These are phyloP conservation scores for Melaleuca quinquenervia DNA, from an alignment of 345 rosid genomes.

Conservation along the genomic window DNA sequence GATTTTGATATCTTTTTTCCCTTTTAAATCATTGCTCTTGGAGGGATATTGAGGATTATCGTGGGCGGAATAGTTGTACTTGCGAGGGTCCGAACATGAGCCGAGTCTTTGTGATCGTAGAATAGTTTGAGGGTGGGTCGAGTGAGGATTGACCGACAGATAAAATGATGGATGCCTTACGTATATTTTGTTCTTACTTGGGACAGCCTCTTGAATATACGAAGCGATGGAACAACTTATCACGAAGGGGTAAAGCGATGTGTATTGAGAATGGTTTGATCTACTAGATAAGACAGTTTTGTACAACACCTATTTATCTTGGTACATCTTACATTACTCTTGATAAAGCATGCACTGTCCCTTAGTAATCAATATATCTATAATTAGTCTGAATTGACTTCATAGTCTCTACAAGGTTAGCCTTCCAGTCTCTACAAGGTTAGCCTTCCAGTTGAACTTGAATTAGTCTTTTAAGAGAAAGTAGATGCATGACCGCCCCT, in stretches of 20 bases:
- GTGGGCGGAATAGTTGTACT: background rate
- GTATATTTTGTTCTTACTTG: background rate
- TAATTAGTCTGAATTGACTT: background rate
- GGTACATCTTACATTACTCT: background rate
- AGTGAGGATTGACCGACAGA: too few species aligned
- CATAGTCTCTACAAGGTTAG: background rate
- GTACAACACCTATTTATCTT: background rate
- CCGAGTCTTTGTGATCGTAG: background rate
- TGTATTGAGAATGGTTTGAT: background rate
- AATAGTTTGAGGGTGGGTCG: background rate
- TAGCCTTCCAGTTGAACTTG: background rate
- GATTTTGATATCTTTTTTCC: background rate
- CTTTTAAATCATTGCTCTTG: background rate
- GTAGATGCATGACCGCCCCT: background rate
- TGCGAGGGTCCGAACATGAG: background rate
- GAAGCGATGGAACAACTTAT: background rate
- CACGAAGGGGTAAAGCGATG: background rate
- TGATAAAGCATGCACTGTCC: rapidly evolving
- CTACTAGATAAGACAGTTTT: background rate
- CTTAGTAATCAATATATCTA: too few species aligned
- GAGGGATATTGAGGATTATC: background rate
- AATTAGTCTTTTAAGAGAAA: background rate
- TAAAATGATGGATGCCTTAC: background rate
- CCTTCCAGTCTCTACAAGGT: background rate
- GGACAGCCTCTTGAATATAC: background rate